Evolutionary conservation across 2,329 filamentous ascomycete species (phyloP), one percentile per base, ranked within the genome.

Genomic region (Curvularia hawaiiensis): DNA sequence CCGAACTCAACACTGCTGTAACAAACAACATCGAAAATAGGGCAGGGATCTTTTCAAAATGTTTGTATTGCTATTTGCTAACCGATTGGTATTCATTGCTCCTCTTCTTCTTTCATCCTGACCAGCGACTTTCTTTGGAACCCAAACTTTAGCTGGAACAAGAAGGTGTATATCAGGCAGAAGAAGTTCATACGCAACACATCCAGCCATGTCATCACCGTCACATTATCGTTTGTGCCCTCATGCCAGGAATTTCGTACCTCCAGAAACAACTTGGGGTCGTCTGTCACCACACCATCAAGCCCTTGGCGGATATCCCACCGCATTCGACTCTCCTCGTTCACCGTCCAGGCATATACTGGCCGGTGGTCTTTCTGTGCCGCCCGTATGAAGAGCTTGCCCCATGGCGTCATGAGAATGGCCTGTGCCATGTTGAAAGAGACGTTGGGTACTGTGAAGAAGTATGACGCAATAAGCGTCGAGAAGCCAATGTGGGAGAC

Each of bases 331-430:
- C 82, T 80, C 61, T 85, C 84, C 14, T 89, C 84, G 72, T 98
- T 97, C 50, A 97, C 90, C 0, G 93, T 97, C 94, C 94, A 98
- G 0, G 87, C 84, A 67, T 89, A 88, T 4, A 97, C 79, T 4
- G 84, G 83, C 22, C 89, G 83, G 16, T 81, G 78, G 1, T 80
- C 78, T 47, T 78, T 73, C 59, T 83, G 82, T 26, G 86, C 84
- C 53, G 88, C 83, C 12, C 80, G 79, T 16, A 92, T 76, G 78
- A 97, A 95, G 11, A 79, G 77, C 10, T 75, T 72, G 8, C 92
- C 92, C 35, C 85, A 79, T 0, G 87, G 87, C 1, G 89, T 87
- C 56, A 91, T 83, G 50, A 97, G 82, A 20, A 86, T 78, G 55
- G 83, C 82, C 60, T 90, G 87, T 46, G 90, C 78, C 74, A 97